A percentile compares a stretch with the other conserved stretches of the same genome.
Evolutionary conservation across 2,329 filamentous ascomycete genomes (phyloP).

Genomic region (Fusarium citri): DNA sequence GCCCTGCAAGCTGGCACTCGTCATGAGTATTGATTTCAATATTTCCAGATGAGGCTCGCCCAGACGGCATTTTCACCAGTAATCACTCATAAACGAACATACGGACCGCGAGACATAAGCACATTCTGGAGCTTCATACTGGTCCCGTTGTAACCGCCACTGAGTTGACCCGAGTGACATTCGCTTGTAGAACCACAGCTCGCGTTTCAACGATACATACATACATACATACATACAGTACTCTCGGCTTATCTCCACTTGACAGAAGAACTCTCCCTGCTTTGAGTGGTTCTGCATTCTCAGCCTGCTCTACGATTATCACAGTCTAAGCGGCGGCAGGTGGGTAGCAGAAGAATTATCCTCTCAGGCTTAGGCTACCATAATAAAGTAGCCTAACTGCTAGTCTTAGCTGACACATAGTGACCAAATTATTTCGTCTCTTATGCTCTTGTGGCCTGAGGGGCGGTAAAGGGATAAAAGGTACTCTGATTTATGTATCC

Average conservation of each 20-base stretch:
- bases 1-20: not conserved
- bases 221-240: not conserved
- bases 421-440: too few species aligned
- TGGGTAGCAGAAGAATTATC: too few species aligned
- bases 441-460: too few species aligned
- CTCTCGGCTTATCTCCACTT: constrained; percentile 11
- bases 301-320: not conserved
- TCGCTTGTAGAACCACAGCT: not conserved
- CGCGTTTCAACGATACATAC: not conserved
- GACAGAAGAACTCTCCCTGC: not conserved
- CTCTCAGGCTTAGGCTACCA: too few species aligned
- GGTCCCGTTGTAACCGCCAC: not conserved
- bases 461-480: constrained; percentile 13
- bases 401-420: too few species aligned
- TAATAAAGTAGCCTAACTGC: too few species aligned
- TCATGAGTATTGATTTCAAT: not conserved
- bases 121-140: constrained; percentile 4
- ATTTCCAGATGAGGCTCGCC: constrained; percentile 2
- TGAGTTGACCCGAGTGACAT: constrained; percentile 8
- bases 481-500: not conserved
- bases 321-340: not conserved
- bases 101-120: not conserved
- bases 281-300: not conserved
- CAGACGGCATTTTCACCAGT: not conserved
- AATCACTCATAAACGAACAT: constrained; percentile 16